phyloP scores from a whole-genome alignment of 2,329 filamentous ascomycete genomes.

The Aspergillus pseudoglaucus region DNA sequence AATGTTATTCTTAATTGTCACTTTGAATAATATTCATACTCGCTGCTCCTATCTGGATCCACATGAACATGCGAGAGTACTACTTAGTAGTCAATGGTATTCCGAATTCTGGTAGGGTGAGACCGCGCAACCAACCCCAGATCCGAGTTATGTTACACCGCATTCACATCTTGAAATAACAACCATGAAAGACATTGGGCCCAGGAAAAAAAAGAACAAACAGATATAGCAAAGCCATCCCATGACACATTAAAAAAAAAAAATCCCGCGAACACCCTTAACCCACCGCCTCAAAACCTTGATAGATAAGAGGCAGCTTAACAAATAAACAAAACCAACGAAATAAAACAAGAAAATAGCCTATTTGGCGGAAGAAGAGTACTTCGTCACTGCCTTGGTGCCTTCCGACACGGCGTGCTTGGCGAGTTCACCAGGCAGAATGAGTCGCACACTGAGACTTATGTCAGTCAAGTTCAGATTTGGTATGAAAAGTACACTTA shows the following conservation, averaged over 20 bases:
- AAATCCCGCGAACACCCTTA: slow-evolving; percentile 24
- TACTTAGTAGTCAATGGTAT: slow-evolving; percentile 12
- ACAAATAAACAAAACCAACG: slow-evolving; percentile 22
- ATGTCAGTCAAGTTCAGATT: slow-evolving; percentile 18
- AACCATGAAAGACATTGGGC: slow-evolving; percentile 38
- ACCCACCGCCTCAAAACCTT: neutral
- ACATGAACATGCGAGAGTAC: neutral
- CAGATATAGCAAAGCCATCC: slow-evolving; percentile 34
- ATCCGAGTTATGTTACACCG: slow-evolving; percentile 43
- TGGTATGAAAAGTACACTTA: slow-evolving; percentile 34
- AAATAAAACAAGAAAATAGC: slow-evolving; percentile 46
- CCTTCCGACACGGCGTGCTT: slow-evolving; percentile 99
- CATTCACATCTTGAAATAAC: slow-evolving; percentile 36
- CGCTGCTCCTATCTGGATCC: neutral
- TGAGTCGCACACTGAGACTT: slow-evolving; percentile 67
- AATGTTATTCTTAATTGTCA: neutral
- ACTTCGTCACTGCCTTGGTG: slow-evolving; percentile 99
- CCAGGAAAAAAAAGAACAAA: slow-evolving; percentile 32
- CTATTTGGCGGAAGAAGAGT: slow-evolving; percentile 99
- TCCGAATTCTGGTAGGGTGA: slow-evolving; percentile 31
- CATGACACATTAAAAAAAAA: slow-evolving; percentile 45
- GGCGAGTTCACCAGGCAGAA: slow-evolving; percentile 95
- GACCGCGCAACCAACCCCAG: slow-evolving; percentile 28
- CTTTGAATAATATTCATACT: slow-evolving; percentile 13
- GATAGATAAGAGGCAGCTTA: slow-evolving; percentile 34